Conservation (phyloP, 345 rosid species). For the Moricandia arvensis region DNA sequence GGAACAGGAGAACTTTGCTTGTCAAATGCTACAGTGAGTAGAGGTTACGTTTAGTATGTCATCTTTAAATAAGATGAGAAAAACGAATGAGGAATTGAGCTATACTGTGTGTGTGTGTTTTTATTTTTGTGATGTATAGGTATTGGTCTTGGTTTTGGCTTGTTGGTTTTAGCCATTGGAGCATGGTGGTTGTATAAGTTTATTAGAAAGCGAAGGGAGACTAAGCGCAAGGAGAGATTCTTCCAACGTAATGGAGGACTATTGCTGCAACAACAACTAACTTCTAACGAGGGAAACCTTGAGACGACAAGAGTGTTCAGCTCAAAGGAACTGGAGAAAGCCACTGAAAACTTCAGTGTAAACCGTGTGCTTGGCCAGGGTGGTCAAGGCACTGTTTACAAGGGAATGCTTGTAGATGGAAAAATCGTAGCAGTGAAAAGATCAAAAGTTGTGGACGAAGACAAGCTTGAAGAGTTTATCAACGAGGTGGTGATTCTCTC, state of each 20-base stretch:
- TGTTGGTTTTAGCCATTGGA: constrained; percentile 25
- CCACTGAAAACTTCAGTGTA: constrained; percentile 37
- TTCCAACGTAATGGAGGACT: constrained; percentile 36
- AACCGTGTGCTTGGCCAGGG: constrained; percentile 43
- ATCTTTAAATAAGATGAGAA: too few species aligned
- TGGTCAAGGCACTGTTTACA: constrained; percentile 46
- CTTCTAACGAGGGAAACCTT: neutral
- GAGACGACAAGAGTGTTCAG: constrained; percentile 37
- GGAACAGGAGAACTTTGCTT: neutral
- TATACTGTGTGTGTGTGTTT: too few species aligned
- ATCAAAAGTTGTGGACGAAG: constrained; percentile 39
- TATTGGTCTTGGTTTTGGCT: constrained; percentile 23
- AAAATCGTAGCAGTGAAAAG: constrained; percentile 45
- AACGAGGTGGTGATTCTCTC: constrained; percentile 49
- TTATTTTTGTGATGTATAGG: neutral
- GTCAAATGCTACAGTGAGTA: neutral
- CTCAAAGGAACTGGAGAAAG: constrained; percentile 35
- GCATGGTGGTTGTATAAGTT: constrained; percentile 26
- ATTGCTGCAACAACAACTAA: constrained; percentile 39
- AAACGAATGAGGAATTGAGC: too few species aligned
- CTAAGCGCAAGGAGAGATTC: constrained; percentile 14
- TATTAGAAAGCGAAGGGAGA: constrained; percentile 17
- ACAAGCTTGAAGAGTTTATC: constrained; percentile 48
- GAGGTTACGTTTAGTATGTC: neutral
- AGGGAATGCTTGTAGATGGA: constrained; percentile 40